Conservation (phyloP, 2,329 filamentous ascomycete species). For the Fusarium domesticum region DNA sequence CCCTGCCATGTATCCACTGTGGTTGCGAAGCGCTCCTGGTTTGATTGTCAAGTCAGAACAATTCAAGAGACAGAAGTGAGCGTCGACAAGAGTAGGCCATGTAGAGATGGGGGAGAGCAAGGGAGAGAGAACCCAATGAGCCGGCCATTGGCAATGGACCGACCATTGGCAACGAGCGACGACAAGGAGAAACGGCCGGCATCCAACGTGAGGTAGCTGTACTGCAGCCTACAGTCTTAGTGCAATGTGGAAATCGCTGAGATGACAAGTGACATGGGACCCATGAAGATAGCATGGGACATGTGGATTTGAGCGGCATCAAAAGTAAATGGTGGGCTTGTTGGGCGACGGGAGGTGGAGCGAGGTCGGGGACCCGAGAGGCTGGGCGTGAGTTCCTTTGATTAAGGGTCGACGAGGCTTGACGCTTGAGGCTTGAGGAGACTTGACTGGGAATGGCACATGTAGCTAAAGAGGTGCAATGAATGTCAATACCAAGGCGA, state of each 20-base stretch:
- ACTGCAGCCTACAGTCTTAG: background rate
- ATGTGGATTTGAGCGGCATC: constrained; percentile 13
- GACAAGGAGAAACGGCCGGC: background rate
- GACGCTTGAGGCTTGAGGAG: constrained; percentile 27
- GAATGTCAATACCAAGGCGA: background rate
- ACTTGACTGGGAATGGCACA: constrained; percentile 17
- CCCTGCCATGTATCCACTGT: constrained; percentile 27
- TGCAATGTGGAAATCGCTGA: background rate
- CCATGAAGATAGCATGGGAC: background rate
- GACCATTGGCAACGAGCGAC: background rate
- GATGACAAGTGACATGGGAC: constrained; percentile 15
- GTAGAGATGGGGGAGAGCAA: too few relatives aligned
- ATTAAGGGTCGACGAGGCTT: constrained; percentile 33
- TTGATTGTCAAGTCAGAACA: background rate
- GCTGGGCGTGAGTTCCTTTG: constrained; percentile 28
- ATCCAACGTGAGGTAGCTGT: background rate
- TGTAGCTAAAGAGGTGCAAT: too few relatives aligned
- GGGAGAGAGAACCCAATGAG: background rate
- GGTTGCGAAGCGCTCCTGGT: constrained; percentile 16
- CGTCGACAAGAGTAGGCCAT: background rate
- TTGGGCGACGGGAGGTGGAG: constrained; percentile 27
- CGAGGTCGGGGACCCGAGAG: constrained; percentile 24
- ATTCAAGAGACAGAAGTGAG: background rate
- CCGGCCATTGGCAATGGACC: background rate
- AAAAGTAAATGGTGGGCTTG: constrained; percentile 18